Base-by-base conservation (phyloP, 176 grass and related monocot genomes). In the Raddia guianensis region DNA sequence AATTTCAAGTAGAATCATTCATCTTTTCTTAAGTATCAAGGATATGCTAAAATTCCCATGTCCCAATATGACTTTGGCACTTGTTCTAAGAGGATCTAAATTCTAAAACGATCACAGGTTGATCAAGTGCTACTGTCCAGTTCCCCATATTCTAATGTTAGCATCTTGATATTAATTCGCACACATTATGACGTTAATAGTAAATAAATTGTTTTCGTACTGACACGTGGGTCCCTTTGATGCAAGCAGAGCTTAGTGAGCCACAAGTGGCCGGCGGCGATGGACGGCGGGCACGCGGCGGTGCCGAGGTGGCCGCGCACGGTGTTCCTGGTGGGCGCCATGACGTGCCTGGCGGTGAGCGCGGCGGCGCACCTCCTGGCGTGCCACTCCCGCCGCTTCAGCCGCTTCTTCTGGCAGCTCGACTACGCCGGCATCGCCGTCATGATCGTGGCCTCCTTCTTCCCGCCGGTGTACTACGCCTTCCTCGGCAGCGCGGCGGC, bases 371-470 rank as follows among this genome's bases (percentile, higher is more conserved):
- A 99, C 90, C 92, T 99, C 35, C 72, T 99, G 61, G 93, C 92
- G 13, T 93, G 92, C 90, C 96, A 99, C 79, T 99, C 96, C 3
- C 92, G 62, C 18, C 81, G 79, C 49, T 85, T 93, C 79, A 95
- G 33, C 84, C 77, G 94, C 52, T 65, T 99, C 58, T 94, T 91
- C 88, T 91, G 89, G 84, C 92, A 86, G 84, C 85, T 99, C 8
- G 96, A 99, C 84, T 99, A 99, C 86, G 90, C 89, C 8, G 96
- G 96, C 55, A 99, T 99, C 86, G 85, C 92, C 51, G 69, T 95
- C 10, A 99, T 99, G 96, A 99, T 99, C 61, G 92, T 95, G 1
- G 51, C 96, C 42, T 99, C 92, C 56, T 99, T 95, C 78, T 88
- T 99, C 77, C 96, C 96, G 16, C 96, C 96, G 1, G 54, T 99